These are phyloP conservation scores for Penicillium canariense DNA, from an alignment of 495 filamentous ascomycete species.

Conservation along the genomic window DNA sequence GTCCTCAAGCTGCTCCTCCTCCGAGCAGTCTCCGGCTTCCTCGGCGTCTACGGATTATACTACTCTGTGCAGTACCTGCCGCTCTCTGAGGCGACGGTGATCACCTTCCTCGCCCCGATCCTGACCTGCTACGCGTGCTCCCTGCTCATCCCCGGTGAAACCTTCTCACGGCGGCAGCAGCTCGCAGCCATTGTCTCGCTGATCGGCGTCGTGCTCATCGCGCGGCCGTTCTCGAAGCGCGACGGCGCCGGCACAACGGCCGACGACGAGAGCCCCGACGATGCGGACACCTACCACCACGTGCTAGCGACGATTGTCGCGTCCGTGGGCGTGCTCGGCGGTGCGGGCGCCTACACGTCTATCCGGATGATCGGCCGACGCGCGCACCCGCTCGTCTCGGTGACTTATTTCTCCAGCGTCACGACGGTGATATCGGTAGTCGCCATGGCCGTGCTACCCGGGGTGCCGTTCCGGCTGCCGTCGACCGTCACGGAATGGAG, in stretches of 20 bases:
- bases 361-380: slow-evolving; percentile 83
- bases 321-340: slow-evolving; percentile 77
- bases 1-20: slow-evolving; percentile 65
- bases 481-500: slow-evolving; percentile 62
- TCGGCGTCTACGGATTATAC: slow-evolving; percentile 78
- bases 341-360: slow-evolving; percentile 71
- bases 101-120: slow-evolving; percentile 84
- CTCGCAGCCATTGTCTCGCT: slow-evolving; percentile 74
- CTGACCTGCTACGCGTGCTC: slow-evolving; percentile 83
- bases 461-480: slow-evolving; percentile 64
- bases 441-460: slow-evolving; percentile 56
- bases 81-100: slow-evolving; percentile 85
- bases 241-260: not conserved
- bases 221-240: slow-evolving; percentile 56
- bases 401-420: slow-evolving; percentile 80
- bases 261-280: slow-evolving; percentile 25
- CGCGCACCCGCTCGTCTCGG: slow-evolving; percentile 78
- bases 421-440: slow-evolving; percentile 64
- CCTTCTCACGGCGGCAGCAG: slow-evolving; percentile 76
- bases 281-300: slow-evolving; percentile 56
- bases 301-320: slow-evolving; percentile 70
- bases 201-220: slow-evolving; percentile 80
- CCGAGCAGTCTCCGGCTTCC: slow-evolving; percentile 75
- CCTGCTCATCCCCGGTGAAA: slow-evolving; percentile 66
- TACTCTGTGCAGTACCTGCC: slow-evolving; percentile 86